Evolutionary conservation across 2,329 filamentous ascomycete species (phyloP).

Genomic region (Triangularia setosa): DNA sequence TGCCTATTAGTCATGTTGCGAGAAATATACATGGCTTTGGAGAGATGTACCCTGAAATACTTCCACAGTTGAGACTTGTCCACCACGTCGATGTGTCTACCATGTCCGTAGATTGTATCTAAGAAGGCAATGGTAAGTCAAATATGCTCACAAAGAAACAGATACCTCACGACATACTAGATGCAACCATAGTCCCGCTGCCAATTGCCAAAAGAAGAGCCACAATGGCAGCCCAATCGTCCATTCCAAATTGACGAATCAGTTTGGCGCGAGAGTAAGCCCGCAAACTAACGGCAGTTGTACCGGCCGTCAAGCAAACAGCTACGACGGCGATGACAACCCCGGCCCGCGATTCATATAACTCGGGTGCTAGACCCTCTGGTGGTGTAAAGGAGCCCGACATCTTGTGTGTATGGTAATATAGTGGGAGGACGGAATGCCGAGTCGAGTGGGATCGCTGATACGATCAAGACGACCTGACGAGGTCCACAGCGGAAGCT

Average conservation of each 20-base stretch:
- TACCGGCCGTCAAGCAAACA: conserved; percentile 16
- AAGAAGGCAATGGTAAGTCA: neutral
- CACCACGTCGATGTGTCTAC: conserved; percentile 19
- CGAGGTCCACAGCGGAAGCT: neutral
- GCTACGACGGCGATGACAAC: conserved; percentile 25
- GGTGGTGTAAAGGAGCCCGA: conserved; percentile 1
- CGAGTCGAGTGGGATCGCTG: neutral
- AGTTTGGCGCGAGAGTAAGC: conserved; percentile 23
- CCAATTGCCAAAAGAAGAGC: conserved; percentile 22
- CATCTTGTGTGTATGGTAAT: conserved; percentile 4
- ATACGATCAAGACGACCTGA: neutral
- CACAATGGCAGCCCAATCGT: conserved; percentile 25
- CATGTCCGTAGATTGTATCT: conserved; percentile 25
- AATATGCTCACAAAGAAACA: neutral
- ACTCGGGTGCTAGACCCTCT: conserved; percentile 9
- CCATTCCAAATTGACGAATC: conserved; percentile 25
- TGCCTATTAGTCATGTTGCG: neutral
- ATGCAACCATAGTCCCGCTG: conserved; percentile 22
- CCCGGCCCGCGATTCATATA: conserved; percentile 20
- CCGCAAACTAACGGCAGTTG: conserved; percentile 20
- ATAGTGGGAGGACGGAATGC: neutral
- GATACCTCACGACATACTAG: neutral
- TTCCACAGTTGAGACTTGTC: conserved; percentile 12
- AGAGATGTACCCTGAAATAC: conserved; percentile 21
- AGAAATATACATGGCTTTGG: neutral